Conservation (phyloP, 1,139 yeast genomes). For the Ogataea hybrid region DNA sequence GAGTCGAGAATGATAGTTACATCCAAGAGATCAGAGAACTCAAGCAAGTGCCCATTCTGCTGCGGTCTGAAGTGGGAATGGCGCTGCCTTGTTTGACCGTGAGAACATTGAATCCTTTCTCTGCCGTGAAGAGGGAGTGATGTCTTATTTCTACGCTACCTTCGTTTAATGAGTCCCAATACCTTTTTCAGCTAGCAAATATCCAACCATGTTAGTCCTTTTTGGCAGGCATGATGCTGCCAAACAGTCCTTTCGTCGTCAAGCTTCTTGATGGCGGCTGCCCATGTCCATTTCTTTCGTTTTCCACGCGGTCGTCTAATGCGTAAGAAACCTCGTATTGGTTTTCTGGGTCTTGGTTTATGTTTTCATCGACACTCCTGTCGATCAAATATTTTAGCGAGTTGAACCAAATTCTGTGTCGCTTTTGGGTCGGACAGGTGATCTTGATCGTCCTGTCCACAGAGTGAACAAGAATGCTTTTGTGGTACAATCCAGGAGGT, state of each 20-base stretch:
- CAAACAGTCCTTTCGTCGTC: slow-evolving; percentile 13
- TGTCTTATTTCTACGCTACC: slow-evolving; percentile 11
- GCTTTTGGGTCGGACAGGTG: slow-evolving; percentile 83
- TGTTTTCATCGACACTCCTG: slow-evolving; percentile 62
- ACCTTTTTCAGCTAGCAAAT: slow-evolving; percentile 2
- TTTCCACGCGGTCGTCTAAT: slow-evolving; percentile 27
- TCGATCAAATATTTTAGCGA: slow-evolving; percentile 76
- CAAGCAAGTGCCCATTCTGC: slow-evolving; percentile 77
- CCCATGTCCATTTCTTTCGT: slow-evolving; percentile 22
- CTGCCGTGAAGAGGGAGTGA: slow-evolving; percentile 15
- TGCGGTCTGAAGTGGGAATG: slow-evolving; percentile 93
- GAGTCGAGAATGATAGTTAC: slow-evolving; percentile 57
- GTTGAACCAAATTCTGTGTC: slow-evolving; percentile 91
- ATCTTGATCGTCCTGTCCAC: slow-evolving; percentile 67
- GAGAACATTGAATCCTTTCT: slow-evolving; percentile 87
- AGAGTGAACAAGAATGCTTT: slow-evolving; percentile 76
- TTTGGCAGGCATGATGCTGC: slow-evolving; percentile 9
- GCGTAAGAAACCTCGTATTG: slow-evolving; percentile 30
- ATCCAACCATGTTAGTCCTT: slow-evolving; percentile 1
- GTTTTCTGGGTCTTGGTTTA: slow-evolving; percentile 26
- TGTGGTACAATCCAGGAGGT: slow-evolving; percentile 87
- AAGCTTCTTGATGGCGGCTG: slow-evolving; percentile 9
- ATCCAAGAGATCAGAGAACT: slow-evolving; percentile 83
- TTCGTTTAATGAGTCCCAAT: slow-evolving; percentile 19
- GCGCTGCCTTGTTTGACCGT: slow-evolving; percentile 94